phyloP scores from a whole-genome alignment of 2,329 filamentous ascomycete species.

The Talaromyces sp. region DNA sequence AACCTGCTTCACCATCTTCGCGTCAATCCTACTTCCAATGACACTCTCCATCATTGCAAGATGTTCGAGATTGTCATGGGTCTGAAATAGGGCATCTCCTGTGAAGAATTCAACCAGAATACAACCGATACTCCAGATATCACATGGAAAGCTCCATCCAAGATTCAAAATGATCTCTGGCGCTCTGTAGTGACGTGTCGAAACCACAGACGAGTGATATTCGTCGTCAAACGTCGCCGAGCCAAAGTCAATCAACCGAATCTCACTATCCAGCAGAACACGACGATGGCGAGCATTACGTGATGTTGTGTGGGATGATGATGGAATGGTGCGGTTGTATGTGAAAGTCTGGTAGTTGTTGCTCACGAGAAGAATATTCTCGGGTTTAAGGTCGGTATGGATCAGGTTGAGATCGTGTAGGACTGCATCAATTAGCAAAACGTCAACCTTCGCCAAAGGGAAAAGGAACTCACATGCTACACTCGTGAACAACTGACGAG shows the following conservation, averaged over 20 bases:
- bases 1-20: slow-evolving; percentile 53
- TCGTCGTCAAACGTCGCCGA: slow-evolving; percentile 66
- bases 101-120: slow-evolving; percentile 67
- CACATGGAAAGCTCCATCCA: slow-evolving; percentile 65
- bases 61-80: slow-evolving; percentile 65
- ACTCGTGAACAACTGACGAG: slow-evolving; percentile 92
- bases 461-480: slow-evolving; percentile 76
- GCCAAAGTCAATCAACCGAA: slow-evolving; percentile 64
- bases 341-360: slow-evolving; percentile 65
- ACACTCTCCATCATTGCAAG: slow-evolving; percentile 67
- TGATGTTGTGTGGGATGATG: slow-evolving; percentile 56
- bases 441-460: background rate
- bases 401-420: slow-evolving; percentile 96
- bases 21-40: slow-evolving; percentile 55
- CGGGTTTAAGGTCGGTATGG: slow-evolving; percentile 73
- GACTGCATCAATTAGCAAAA: slow-evolving; percentile 53
- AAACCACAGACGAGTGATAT: slow-evolving; percentile 65
- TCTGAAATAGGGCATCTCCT: slow-evolving; percentile 65
- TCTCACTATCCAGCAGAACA: slow-evolving; percentile 62
- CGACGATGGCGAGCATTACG: slow-evolving; percentile 59
- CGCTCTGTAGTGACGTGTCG: slow-evolving; percentile 63
- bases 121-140: slow-evolving; percentile 67
- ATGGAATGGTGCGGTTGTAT: slow-evolving; percentile 64
- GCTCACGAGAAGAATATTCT: slow-evolving; percentile 64
- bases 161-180: slow-evolving; percentile 66